phyloP scores from a whole-genome alignment of 2,329 filamentous ascomycete species.

The Diaporthe destruens region DNA sequence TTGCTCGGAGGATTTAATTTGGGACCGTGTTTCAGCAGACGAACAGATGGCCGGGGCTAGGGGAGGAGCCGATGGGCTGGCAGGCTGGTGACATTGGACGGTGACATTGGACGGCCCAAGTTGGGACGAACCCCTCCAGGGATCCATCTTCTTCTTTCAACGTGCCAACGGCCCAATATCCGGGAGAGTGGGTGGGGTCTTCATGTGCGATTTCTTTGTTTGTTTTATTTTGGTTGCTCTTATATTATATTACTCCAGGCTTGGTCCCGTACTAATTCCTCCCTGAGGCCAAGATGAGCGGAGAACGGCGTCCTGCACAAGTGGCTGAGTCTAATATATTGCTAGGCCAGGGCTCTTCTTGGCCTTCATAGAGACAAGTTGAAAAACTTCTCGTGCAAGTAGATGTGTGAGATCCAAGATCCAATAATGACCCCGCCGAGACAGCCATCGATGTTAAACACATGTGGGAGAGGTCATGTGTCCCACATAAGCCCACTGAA shows the following conservation, averaged over 20 bases:
- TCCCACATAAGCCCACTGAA: constrained; percentile 12
- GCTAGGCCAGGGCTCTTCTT: constrained; percentile 25
- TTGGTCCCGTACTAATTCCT: not conserved
- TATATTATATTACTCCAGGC: not conserved
- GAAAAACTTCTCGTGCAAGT: too few species aligned
- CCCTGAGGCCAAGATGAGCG: not conserved
- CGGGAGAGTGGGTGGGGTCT: too few species aligned
- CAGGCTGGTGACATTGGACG: not conserved
- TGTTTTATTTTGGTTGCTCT: not conserved
- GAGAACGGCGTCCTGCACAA: constrained; percentile 14
- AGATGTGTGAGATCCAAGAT: not conserved
- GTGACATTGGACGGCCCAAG: not conserved
- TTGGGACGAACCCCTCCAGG: constrained; percentile 12
- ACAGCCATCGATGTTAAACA: not conserved
- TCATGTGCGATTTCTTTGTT: not conserved
- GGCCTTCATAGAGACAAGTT: not conserved
- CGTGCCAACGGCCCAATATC: not conserved
- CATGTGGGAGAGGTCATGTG: not conserved
- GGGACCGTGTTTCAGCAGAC: constrained; percentile 20
- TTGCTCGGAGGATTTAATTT: constrained; percentile 25
- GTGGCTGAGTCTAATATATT: constrained; percentile 24
- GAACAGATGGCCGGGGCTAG: constrained; percentile 14
- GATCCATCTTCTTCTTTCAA: not conserved
- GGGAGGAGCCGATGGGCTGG: constrained; percentile 28
- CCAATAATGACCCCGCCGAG: not conserved